Evolutionary conservation across 1,284 basidiomycete species (phyloP), one percentile per base, ranked within the genome.

Genomic region (Pseudozyma pruni): DNA sequence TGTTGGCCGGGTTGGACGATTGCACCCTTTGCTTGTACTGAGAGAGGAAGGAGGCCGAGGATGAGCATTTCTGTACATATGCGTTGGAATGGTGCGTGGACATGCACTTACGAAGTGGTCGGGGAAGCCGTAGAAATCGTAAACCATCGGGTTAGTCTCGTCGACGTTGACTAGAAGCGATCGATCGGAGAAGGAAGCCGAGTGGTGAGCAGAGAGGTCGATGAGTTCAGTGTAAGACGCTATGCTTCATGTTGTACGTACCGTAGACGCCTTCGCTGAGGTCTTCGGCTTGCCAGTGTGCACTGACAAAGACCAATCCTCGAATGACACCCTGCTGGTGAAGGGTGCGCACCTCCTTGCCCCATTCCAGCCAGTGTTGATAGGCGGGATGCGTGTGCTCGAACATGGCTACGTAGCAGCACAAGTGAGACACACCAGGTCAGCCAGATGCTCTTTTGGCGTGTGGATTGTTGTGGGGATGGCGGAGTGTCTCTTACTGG

Each of bases 61-160:
- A 4, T 16, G 32, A 25, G 49, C 27, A 64, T 54, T 22, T 7
- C 32, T 13, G 25, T 16, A 32, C 16, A 9, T 13, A 17, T 16
- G 9, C 8, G 16, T n/a, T n/a, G n/a, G n/a, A n/a, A n/a, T 13
- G 17, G 8, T n/a, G 8, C 2, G 22, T 17, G 20, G 14, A 9
- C 8, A 3, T 25, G 16, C 1, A 54, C 64, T 50, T 37, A 68
- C 64, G 23, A 58, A 72, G 39, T 62, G 48, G 27, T 52, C 47
- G 2, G 69, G 69, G 19, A 86, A 86, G 49, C 73, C 73, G 71
- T 84, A 84, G 55, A 85, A 86, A 72, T 86, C 85, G 74, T 85
- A 85, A 33, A 85, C 74, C 29, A 85, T 74, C 0, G 84, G 84
- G 42, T 76, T 63, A 3, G 44, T 20, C 45, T 83, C 80, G 27